phyloP scores from a whole-genome alignment of 1,284 basidiomycete genomes.

The Peniophora sp. region DNA sequence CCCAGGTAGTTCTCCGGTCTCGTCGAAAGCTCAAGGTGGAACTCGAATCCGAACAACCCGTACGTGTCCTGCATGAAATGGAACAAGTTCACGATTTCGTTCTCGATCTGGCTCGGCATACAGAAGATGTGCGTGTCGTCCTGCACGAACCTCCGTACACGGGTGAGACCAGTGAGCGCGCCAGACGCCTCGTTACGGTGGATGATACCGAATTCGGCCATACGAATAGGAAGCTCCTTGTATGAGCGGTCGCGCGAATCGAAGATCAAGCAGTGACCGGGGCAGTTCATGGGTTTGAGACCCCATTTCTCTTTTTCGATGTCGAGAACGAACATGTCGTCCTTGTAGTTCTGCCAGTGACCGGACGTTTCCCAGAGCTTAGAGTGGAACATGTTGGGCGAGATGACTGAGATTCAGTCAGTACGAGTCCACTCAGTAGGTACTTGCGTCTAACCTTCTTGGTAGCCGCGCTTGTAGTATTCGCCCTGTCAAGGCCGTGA shows the following conservation, averaged over 20 bases:
- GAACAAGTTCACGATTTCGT: constrained; percentile 83
- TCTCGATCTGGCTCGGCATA: constrained; percentile 88
- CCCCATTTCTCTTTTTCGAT: constrained; percentile 95
- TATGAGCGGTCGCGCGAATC: constrained; percentile 92
- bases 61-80: constrained; percentile 95
- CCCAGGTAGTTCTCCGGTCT: constrained; percentile 95
- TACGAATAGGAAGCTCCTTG: constrained; percentile 91
- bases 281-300: constrained; percentile 99
- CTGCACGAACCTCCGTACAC: constrained; percentile 94
- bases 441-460: constrained; percentile 50
- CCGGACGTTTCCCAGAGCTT: constrained; percentile 99
- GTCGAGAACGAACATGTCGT: constrained; percentile 94
- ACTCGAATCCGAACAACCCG: constrained; percentile 96
- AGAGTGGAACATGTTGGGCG: constrained; percentile 95
- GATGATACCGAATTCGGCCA: constrained; percentile 98
- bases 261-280: constrained; percentile 95
- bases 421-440: neutral
- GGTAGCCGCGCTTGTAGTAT: constrained; percentile 83
- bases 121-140: constrained; percentile 98
- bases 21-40: constrained; percentile 92
- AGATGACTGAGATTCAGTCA: constrained; percentile 64
- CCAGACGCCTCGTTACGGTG: constrained; percentile 97
- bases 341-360: constrained; percentile 96
- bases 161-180: constrained; percentile 87
- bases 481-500: constrained; percentile 41